These are phyloP conservation scores for Capsicum pubescens DNA, from an alignment of 257 asterid genomes.

Conservation along the genomic window DNA sequence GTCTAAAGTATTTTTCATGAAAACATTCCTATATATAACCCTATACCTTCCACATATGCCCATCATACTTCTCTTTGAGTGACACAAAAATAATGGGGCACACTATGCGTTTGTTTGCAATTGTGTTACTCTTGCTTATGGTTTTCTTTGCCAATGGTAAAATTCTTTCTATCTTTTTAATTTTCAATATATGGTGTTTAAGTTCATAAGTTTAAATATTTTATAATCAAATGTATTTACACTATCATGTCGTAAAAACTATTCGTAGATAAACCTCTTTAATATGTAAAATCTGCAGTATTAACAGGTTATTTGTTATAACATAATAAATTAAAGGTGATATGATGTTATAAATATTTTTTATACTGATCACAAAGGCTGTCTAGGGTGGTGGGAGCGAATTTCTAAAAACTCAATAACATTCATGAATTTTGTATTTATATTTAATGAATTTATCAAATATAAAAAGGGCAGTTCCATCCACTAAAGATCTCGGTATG, in stretches of 20 bases:
- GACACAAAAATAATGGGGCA: not conserved
- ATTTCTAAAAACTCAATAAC: no score
- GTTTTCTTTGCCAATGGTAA: constrained; percentile 34
- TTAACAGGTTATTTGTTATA: not conserved
- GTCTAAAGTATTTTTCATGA: no score
- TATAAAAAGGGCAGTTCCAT: no score
- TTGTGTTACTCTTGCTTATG: constrained; percentile 30
- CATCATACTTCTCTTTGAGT: not conserved
- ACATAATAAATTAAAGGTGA: not conserved
- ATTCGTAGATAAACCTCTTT: not conserved
- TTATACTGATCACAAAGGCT: not conserved
- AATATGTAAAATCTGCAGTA: not conserved
- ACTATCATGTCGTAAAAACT: not conserved
- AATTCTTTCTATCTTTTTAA: not conserved
- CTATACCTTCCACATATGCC: no score
- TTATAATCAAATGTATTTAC: no score
- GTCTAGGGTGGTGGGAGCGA: no score
- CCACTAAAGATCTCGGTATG: no score
- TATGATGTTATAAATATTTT: not conserved
- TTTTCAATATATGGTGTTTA: no score
- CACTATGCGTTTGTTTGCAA: constrained; percentile 30
- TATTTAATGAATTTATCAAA: no score
- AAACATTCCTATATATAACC: no score
- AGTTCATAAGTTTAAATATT: no score
- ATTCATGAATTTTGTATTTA: no score